Conservation (phyloP, 768 basidiomycete species). For the Rhizopogon vulgaris region DNA sequence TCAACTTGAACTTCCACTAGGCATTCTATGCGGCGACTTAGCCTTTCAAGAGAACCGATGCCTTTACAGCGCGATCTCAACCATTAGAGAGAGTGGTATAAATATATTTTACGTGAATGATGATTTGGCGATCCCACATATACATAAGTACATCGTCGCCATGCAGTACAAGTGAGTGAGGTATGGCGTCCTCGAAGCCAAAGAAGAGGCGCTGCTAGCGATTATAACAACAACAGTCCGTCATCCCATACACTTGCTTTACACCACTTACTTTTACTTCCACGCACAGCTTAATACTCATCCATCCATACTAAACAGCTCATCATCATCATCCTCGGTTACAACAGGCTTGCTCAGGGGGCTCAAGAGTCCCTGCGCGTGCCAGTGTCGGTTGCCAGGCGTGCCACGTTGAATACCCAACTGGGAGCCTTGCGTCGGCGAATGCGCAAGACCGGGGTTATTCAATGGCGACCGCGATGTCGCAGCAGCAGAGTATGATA, state of each 20-base stretch:
- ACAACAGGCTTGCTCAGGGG: constrained; percentile 57
- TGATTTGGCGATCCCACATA: not conserved
- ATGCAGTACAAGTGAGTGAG: constrained; percentile 1
- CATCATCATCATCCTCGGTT: constrained; percentile 57
- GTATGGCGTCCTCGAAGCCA: not conserved
- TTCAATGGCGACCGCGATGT: constrained; percentile 17
- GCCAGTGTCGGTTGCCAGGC: constrained; percentile 27
- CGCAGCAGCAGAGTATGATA: constrained; percentile 48
- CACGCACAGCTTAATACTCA: constrained; percentile 12
- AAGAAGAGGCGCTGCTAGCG: not conserved
- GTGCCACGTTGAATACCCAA: constrained; percentile 18
- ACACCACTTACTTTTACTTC: not conserved
- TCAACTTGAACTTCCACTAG: no score
- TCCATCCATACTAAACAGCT: constrained; percentile 65
- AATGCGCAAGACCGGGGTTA: not conserved
- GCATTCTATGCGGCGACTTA: no score
- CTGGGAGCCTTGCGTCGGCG: constrained; percentile 15
- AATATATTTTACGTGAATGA: constrained; percentile 1
- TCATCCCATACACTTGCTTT: not conserved
- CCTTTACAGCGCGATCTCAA: not conserved
- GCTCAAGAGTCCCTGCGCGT: constrained; percentile 38
- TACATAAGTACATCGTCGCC: not conserved
- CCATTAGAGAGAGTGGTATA: not conserved
- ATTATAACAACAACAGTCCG: not conserved
- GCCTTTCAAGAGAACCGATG: not conserved